Conservation (phyloP, 1,284 basidiomycete genomes). For the Ceratobasidium papillatum region DNA sequence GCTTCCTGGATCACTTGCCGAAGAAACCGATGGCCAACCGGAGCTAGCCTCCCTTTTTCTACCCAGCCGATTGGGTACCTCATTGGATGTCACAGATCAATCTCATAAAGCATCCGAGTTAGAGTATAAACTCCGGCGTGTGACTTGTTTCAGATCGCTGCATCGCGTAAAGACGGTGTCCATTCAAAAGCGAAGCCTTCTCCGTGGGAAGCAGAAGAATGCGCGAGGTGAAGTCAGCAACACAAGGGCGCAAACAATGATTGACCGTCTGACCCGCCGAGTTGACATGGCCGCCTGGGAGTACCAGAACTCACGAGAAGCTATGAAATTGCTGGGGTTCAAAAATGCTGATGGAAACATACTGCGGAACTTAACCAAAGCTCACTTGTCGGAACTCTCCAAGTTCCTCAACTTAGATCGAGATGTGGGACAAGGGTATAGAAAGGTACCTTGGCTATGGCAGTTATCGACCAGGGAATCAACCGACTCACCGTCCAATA, state of each 20-base stretch:
- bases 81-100: not conserved
- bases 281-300: not conserved
- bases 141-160: not conserved
- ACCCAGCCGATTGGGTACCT: not conserved
- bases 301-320: not conserved
- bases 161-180: not conserved
- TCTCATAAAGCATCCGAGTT: not conserved
- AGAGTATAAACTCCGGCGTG: not conserved
- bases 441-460: conserved; percentile 5
- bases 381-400: not conserved
- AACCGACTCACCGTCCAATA: too few species aligned
- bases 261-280: not conserved
- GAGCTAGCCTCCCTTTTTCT: not conserved
- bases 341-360: not conserved
- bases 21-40: not conserved
- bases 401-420: not conserved
- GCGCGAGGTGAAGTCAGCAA: not conserved
- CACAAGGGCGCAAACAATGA: not conserved
- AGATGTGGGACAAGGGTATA: not conserved
- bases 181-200: not conserved
- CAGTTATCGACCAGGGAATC: not conserved
- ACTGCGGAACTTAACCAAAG: not conserved
- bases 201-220: not conserved
- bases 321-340: not conserved
- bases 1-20: not conserved